phyloP scores from a whole-genome alignment of 768 basidiomycete species.

The Suillus ampliporus region DNA sequence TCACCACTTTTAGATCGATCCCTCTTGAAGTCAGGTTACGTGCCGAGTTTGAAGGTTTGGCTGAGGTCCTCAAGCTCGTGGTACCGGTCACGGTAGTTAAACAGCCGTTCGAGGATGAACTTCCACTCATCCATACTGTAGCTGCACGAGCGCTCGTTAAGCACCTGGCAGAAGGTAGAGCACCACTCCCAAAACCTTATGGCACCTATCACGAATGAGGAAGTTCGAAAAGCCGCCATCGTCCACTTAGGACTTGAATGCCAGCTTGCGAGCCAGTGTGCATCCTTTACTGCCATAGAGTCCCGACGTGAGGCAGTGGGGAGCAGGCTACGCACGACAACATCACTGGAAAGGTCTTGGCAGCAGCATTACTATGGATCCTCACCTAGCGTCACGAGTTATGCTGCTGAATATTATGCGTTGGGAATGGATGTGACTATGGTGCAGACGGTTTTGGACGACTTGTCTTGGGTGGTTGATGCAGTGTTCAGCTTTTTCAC shows the following conservation, averaged over 20 bases:
- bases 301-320: constrained; percentile 22
- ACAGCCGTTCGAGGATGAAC: constrained; percentile 23
- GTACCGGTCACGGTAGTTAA: constrained; percentile 32
- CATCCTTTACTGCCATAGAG: too few species aligned
- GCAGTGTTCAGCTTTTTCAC: constrained; percentile 21
- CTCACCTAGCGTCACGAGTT: not conserved
- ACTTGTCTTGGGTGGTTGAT: constrained; percentile 18
- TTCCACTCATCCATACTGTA: constrained; percentile 55
- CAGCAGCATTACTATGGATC: not conserved
- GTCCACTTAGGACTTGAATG: constrained; percentile 56
- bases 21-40: constrained; percentile 36
- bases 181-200: constrained; percentile 37
- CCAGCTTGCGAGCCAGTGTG: constrained; percentile 49
- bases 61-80: constrained; percentile 19
- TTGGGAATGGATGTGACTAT: not conserved
- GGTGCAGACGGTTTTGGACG: constrained; percentile 23
- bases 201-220: constrained; percentile 31
- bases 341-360: constrained; percentile 20
- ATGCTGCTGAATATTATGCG: not conserved
- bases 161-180: constrained; percentile 47
- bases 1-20: constrained; percentile 25
- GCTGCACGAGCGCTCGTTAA: constrained; percentile 59
- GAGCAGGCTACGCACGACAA: constrained; percentile 4
- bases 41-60: constrained; percentile 33
- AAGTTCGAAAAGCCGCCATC: constrained; percentile 50